These are phyloP conservation scores for Aureobasidium mangrovei DNA, from an alignment of 2,329 filamentous ascomycete genomes.

Conservation along the genomic window DNA sequence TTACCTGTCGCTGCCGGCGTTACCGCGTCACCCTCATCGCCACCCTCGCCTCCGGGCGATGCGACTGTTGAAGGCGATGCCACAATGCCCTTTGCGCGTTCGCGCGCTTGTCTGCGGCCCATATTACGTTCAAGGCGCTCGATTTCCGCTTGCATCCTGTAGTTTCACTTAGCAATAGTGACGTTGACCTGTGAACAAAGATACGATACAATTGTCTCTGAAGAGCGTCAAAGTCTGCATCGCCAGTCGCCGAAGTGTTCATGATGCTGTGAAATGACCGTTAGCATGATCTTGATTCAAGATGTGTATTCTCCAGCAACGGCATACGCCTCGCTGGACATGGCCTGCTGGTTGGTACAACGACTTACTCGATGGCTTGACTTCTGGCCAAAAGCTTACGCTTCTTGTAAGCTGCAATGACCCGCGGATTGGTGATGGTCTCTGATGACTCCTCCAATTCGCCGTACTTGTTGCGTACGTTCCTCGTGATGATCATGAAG, in stretches of 20 bases:
- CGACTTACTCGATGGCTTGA: conserved; percentile 61
- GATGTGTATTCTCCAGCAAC: not conserved
- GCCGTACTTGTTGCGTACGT: conserved; percentile 53
- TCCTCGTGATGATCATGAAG: conserved; percentile 64
- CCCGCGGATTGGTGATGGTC: conserved; percentile 55
- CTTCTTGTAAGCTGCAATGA: conserved; percentile 83
- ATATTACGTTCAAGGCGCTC: conserved; percentile 83
- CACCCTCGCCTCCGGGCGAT: conserved; percentile 35
- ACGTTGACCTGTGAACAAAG: not conserved
- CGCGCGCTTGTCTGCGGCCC: conserved; percentile 78
- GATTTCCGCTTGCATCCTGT: conserved; percentile 63
- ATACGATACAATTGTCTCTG: conserved; percentile 45
- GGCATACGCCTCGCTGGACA: not conserved
- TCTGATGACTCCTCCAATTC: conserved; percentile 15
- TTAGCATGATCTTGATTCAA: conserved; percentile 18
- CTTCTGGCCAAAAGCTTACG: conserved; percentile 63
- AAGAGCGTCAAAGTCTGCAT: conserved; percentile 56
- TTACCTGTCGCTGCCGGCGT: conserved; percentile 18
- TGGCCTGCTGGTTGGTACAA: not conserved
- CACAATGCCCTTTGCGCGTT: conserved; percentile 64
- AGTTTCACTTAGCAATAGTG: conserved; percentile 19
- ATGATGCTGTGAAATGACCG: conserved; percentile 40
- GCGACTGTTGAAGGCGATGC: conserved; percentile 36
- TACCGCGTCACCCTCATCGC: conserved; percentile 26
- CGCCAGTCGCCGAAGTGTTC: conserved; percentile 55